phyloP scores from a whole-genome alignment of 768 basidiomycete genomes.

The Termitomyces sp. region DNA sequence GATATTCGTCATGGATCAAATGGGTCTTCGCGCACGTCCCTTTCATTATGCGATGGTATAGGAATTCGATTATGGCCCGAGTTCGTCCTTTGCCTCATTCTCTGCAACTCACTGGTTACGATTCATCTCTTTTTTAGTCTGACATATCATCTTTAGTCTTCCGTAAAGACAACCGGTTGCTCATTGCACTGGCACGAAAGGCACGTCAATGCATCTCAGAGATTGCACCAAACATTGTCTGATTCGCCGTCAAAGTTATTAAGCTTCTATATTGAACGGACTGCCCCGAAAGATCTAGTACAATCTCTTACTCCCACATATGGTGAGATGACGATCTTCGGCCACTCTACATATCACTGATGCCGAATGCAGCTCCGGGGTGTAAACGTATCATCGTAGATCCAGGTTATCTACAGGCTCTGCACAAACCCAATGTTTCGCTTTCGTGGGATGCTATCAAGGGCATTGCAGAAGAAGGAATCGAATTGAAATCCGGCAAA shows the following conservation, averaged over 20 bases:
- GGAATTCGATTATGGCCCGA: slow-evolving; percentile 40
- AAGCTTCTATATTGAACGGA: slow-evolving; percentile 39
- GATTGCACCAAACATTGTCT: neutral
- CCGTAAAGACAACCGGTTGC: slow-evolving; percentile 31
- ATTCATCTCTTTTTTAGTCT: slow-evolving; percentile 19
- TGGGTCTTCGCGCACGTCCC: slow-evolving; percentile 55
- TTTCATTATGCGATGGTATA: slow-evolving; percentile 40
- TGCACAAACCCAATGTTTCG: slow-evolving; percentile 49
- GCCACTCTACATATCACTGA: neutral
- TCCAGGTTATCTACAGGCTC: slow-evolving; percentile 48
- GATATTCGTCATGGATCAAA: slow-evolving; percentile 39
- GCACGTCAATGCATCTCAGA: slow-evolving; percentile 16
- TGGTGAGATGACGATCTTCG: slow-evolving; percentile 27
- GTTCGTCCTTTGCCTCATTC: slow-evolving; percentile 24
- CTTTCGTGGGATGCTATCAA: slow-evolving; percentile 46
- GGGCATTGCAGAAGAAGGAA: slow-evolving; percentile 42
- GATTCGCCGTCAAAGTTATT: slow-evolving; percentile 25
- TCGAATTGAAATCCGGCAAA: slow-evolving; percentile 44
- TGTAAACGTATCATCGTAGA: slow-evolving; percentile 64
- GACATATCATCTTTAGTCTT: slow-evolving; percentile 35
- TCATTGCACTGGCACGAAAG: slow-evolving; percentile 26
- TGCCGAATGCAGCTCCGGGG: slow-evolving; percentile 34
- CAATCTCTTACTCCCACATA: slow-evolving; percentile 46
- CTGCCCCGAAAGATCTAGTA: slow-evolving; percentile 43
- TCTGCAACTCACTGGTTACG: neutral